These are phyloP conservation scores for Aphanocladium album DNA, from an alignment of 2,329 filamentous ascomycete genomes.

Conservation along the genomic window DNA sequence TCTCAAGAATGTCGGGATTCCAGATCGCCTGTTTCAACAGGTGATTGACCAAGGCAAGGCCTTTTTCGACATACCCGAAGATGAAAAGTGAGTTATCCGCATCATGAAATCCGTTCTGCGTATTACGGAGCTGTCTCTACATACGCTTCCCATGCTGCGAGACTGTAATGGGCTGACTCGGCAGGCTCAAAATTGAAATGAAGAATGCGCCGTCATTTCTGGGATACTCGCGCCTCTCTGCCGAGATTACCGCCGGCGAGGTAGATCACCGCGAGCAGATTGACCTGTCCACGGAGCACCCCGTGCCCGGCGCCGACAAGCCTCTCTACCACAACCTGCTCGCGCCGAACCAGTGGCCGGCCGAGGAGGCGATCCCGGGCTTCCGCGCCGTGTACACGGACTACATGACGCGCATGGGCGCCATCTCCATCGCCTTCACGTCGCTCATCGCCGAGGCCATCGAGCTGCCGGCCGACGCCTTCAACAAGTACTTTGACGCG, in stretches of 20 bases:
- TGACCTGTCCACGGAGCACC: slow-evolving; percentile 76
- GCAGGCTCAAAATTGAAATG: slow-evolving; percentile 63
- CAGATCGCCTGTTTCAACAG: slow-evolving; percentile 56
- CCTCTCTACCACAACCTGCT: slow-evolving; percentile 72
- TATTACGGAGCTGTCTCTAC: too few relatives aligned
- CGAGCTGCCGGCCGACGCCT: slow-evolving; percentile 61
- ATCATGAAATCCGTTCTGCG: too few relatives aligned
- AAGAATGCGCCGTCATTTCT: slow-evolving; percentile 68
- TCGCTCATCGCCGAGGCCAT: slow-evolving; percentile 81
- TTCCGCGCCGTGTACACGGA: slow-evolving; percentile 67
- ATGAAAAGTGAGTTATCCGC: slow-evolving; percentile 59
- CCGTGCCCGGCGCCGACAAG: slow-evolving; percentile 54
- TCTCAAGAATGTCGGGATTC: slow-evolving; percentile 71
- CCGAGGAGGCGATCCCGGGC: slow-evolving; percentile 52
- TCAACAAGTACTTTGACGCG: slow-evolving; percentile 73
- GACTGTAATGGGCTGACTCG: too few relatives aligned
- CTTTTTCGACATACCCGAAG: slow-evolving; percentile 72
- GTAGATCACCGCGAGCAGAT: slow-evolving; percentile 82
- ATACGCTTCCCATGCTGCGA: too few relatives aligned
- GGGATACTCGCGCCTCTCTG: slow-evolving; percentile 61
- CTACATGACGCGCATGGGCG: slow-evolving; percentile 73
- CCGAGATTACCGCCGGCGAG: slow-evolving; percentile 67
- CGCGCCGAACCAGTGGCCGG: slow-evolving; percentile 78
- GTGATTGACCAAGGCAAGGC: slow-evolving; percentile 63
- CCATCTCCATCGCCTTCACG: slow-evolving; percentile 68